Percentiles rank a stretch among this genome's conserved stretches.
phyloP scores from a whole-genome alignment of 108 stramenopile species.

The Phaeodactylum tricornutum region DNA sequence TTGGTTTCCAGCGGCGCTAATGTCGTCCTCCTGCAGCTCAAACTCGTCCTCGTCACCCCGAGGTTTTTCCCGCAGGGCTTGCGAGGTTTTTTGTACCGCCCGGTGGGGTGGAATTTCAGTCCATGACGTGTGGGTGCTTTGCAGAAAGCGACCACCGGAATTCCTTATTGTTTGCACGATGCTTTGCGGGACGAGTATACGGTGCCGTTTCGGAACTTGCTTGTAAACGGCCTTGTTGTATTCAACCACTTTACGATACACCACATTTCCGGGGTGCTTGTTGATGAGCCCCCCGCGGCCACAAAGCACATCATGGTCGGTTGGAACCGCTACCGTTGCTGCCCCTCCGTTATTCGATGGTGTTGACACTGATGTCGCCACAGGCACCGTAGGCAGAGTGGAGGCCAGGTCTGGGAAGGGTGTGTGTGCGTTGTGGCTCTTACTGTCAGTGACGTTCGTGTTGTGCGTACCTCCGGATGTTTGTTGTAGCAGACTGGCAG shows the following conservation, averaged over 20 bases:
- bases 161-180: slow-evolving; percentile 48
- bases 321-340: slow-evolving; percentile 5
- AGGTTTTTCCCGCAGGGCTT: slow-evolving; percentile 26
- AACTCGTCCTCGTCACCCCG: background rate
- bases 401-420: no score
- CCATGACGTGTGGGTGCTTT: slow-evolving; percentile 2
- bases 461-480: background rate
- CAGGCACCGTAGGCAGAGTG: background rate
- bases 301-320: slow-evolving; percentile 46
- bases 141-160: slow-evolving; percentile 23
- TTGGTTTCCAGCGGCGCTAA: background rate
- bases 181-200: slow-evolving; percentile 71
- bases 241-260: slow-evolving; percentile 52
- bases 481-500: slow-evolving; percentile 1
- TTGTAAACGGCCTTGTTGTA: slow-evolving; percentile 37
- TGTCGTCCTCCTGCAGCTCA: background rate
- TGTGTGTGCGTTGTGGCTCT: no score
- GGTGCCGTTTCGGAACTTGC: slow-evolving; percentile 72
- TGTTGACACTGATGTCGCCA: background rate
- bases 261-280: slow-evolving; percentile 67
- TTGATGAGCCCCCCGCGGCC: slow-evolving; percentile 74
- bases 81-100: slow-evolving; percentile 39
- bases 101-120: slow-evolving; percentile 18
- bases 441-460: background rate
- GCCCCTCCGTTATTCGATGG: background rate